Conservation (phyloP, 495 filamentous ascomycete species). For the Friedmanniomyces simplex region DNA sequence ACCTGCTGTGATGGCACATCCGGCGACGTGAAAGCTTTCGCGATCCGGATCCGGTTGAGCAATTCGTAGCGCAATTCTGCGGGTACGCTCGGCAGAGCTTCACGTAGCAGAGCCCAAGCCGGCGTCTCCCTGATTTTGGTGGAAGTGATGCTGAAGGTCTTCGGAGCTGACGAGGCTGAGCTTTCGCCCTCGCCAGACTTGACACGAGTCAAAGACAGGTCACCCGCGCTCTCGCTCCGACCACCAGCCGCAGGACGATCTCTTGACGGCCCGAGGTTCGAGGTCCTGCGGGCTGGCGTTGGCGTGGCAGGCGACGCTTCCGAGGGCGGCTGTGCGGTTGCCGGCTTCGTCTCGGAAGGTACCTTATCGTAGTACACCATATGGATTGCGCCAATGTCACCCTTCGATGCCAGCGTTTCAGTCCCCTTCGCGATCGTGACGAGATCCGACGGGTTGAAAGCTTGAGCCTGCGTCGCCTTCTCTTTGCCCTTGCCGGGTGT, state of each 20-base stretch:
- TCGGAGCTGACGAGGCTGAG: conserved; percentile 25
- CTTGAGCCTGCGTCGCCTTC: conserved; percentile 39
- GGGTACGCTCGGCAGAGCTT: conserved; percentile 55
- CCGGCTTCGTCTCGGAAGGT: conserved; percentile 11
- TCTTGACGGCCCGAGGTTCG: conserved; percentile 24
- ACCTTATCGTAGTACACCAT: conserved; percentile 52
- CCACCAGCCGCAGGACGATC: conserved; percentile 27
- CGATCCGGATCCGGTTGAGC: conserved; percentile 70
- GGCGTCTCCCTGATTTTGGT: conserved; percentile 49
- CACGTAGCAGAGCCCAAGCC: conserved; percentile 56
- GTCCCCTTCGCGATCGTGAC: conserved; percentile 52
- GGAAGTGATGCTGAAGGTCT: conserved; percentile 62
- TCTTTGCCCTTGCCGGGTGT: conserved; percentile 59
- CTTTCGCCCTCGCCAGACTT: conserved; percentile 5
- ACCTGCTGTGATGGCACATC: conserved; percentile 59
- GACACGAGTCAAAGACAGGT: conserved; percentile 33
- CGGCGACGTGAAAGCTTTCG: conserved; percentile 61
- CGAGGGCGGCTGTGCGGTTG: conserved; percentile 7
- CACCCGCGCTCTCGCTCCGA: conserved; percentile 43
- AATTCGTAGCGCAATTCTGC: conserved; percentile 69
- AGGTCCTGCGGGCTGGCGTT: conserved; percentile 39
- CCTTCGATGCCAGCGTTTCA: conserved; percentile 24
- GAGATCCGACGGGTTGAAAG: conserved; percentile 67
- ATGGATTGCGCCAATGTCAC: conserved; percentile 55
- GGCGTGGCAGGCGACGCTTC: conserved; percentile 28